Conservation (phyloP, 352 stramenopile genomes). For the Pythium volutum region DNA sequence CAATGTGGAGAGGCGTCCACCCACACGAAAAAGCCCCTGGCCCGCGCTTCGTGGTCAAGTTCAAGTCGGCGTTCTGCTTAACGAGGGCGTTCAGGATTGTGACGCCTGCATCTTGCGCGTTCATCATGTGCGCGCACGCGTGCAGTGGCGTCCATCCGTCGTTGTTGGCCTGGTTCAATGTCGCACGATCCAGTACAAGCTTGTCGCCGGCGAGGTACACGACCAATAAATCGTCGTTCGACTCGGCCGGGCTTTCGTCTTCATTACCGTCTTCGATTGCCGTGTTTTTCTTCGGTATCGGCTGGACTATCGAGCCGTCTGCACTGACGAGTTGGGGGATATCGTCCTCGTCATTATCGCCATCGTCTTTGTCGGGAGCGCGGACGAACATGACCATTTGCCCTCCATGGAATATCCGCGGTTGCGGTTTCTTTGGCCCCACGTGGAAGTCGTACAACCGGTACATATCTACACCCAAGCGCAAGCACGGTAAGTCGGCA, state of each 20-base stretch:
- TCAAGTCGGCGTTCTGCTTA: constrained; percentile 53
- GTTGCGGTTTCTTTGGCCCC: constrained; percentile 57
- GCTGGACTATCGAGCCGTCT: constrained; percentile 13
- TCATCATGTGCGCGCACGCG: constrained; percentile 69
- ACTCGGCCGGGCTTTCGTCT: constrained; percentile 31
- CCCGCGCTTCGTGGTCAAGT: constrained; percentile 58
- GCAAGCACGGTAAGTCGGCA: not conserved
- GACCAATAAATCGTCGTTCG: constrained; percentile 51
- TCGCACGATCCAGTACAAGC: constrained; percentile 65
- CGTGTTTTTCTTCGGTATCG: constrained; percentile 5
- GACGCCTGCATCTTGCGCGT: constrained; percentile 66
- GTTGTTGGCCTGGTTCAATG: constrained; percentile 64
- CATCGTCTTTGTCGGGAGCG: constrained; percentile 29
- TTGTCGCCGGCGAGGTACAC: constrained; percentile 68
- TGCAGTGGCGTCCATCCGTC: constrained; percentile 82
- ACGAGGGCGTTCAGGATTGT: constrained; percentile 68
- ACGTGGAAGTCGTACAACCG: constrained; percentile 80
- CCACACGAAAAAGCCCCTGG: constrained; percentile 74
- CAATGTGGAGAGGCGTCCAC: constrained; percentile 78
- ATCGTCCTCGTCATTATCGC: constrained; percentile 25
- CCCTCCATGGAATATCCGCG: constrained; percentile 44
- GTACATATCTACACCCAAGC: constrained; percentile 52
- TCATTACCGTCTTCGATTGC: constrained; percentile 18
- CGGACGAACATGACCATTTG: constrained; percentile 68
- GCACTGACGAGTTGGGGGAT: constrained; percentile 17